phyloP scores from a whole-genome alignment of 2,329 filamentous ascomycete species.

The Exophiala xenobiotica region DNA sequence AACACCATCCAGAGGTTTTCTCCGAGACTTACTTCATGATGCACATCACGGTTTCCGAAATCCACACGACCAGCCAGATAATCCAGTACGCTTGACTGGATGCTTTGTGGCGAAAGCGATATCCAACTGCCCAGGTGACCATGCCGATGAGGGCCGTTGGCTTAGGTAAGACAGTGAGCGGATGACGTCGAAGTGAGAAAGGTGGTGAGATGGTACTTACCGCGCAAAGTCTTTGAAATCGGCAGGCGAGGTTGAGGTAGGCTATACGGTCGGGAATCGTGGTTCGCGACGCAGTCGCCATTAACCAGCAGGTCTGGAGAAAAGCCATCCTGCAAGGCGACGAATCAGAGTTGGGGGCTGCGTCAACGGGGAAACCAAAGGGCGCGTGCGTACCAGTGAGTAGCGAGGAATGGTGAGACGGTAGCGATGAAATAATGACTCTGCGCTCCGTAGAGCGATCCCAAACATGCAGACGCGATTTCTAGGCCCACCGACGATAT shows the following conservation, averaged over 20 bases:
- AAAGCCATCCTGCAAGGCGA: constrained; percentile 20
- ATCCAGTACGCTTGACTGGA: constrained; percentile 23
- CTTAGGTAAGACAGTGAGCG: constrained; percentile 8
- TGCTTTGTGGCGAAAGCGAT: constrained; percentile 21
- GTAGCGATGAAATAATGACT: constrained; percentile 23
- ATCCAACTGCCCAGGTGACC: constrained; percentile 23
- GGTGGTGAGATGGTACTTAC: constrained; percentile 3
- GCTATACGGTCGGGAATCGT: constrained; percentile 16
- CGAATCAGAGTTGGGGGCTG: neutral
- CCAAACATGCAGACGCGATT: constrained; percentile 19
- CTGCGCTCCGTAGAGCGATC: constrained; percentile 21
- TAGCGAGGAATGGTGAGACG: constrained; percentile 16
- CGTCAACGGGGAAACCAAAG: neutral
- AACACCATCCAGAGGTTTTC: too few species aligned
- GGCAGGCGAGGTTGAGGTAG: constrained; percentile 24
- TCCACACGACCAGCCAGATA: constrained; percentile 24
- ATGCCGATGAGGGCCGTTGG: constrained; percentile 22
- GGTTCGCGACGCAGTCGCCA: constrained; percentile 17
- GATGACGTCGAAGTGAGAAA: neutral
- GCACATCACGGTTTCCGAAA: constrained; percentile 17
- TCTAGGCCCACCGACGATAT: constrained; percentile 18
- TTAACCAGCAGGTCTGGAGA: constrained; percentile 23
- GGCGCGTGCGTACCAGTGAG: constrained; percentile 13
- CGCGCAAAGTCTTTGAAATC: constrained; percentile 21
- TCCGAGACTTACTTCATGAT: constrained; percentile 16